Base-by-base conservation (phyloP, 768 basidiomycete species). In the Boletus vinaceobasis region DNA sequence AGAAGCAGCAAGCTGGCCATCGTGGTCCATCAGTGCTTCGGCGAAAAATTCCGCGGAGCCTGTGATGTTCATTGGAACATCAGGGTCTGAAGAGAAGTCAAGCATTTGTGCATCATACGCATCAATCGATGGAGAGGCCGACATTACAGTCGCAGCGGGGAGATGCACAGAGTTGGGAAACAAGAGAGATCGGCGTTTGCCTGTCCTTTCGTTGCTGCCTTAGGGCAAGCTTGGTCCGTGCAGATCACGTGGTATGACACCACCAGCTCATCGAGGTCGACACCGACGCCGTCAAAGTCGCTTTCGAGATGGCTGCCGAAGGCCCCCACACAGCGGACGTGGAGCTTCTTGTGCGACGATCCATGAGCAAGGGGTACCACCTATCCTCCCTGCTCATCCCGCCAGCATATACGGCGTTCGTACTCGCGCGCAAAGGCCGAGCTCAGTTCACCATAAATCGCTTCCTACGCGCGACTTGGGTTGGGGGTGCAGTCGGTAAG, bases 401-500 rank as follows among this genome's bases (percentile, higher is more conserved):
- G 13, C 83, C 87, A 9, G 68, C 76, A 7, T 91, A 90, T 58
- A 68, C 76, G 6, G 76, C 75, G 1, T 78, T 82, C 57, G 67
- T 81, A 11, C 59, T 88, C 33, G 73, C 75, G 33, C 77, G 81
- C 58, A 82, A 78, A 54, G 83, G 87, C 8, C 74, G 80, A 32
- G 69, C 73, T 14, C 75, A 81, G 29, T 71, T 90, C 52, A 79
- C 78, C 7, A 61, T 85, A 38, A 90, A 88, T 62, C 79, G 79
- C 27, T 61, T 85, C 15, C 75, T 91, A 35, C 82, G 87, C 13
- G 83, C 87, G 32, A 87, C 87, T 15, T 90, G 88, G 89, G 62
- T 85, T 5, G 85, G 86, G 17, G 86, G 89, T 31, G 67, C 79
- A 17, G 72, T 71, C 47, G 89, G 89, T 54, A 47, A 42, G 52